phyloP scores from a whole-genome alignment of 371 early-diverging fungal genomes.

The Syncephalastrum monosporum region DNA sequence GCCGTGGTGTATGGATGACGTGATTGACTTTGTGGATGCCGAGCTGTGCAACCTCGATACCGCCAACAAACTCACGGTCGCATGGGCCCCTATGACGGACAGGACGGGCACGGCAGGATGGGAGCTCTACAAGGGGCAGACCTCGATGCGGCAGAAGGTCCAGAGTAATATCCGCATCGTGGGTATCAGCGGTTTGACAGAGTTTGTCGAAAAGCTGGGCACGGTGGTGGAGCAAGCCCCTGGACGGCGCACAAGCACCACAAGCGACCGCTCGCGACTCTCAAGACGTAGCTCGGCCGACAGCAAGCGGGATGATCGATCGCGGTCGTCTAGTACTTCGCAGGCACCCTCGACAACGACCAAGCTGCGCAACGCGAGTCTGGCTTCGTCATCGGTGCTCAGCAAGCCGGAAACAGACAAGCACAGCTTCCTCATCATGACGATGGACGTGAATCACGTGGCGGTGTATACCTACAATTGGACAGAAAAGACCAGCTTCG shows the following conservation, averaged over 20 bases:
- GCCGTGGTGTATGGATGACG: constrained; percentile 50
- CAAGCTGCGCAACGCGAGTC: too few relatives aligned
- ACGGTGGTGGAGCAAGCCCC: constrained; percentile 13
- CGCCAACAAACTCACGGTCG: constrained; percentile 35
- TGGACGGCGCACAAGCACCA: constrained; percentile 42
- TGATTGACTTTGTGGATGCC: constrained; percentile 32
- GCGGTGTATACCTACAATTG: constrained; percentile 75
- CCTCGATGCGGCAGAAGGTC: constrained; percentile 16
- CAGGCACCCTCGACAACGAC: neutral
- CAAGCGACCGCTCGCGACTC: constrained; percentile 36
- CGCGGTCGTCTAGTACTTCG: constrained; percentile 28
- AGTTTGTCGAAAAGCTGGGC: constrained; percentile 51
- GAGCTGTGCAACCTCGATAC: constrained; percentile 37
- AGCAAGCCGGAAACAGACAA: constrained; percentile 28
- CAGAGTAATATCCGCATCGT: constrained; percentile 49
- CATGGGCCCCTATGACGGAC: constrained; percentile 26
- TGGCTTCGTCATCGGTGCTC: too few relatives aligned
- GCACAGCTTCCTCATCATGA: constrained; percentile 65
- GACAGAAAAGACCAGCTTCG: constrained; percentile 54
- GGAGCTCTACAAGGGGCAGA: constrained; percentile 32
- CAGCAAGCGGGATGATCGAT: constrained; percentile 20
- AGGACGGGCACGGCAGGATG: constrained; percentile 12
- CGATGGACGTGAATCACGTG: constrained; percentile 55
- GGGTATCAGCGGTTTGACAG: constrained; percentile 57
- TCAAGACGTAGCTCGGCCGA: constrained; percentile 35